A percentile compares a stretch with the other conserved stretches of the same genome.
Evolutionary conservation across 2,329 filamentous ascomycete genomes (phyloP).

Genomic region (Aspergillus luchuensis): DNA sequence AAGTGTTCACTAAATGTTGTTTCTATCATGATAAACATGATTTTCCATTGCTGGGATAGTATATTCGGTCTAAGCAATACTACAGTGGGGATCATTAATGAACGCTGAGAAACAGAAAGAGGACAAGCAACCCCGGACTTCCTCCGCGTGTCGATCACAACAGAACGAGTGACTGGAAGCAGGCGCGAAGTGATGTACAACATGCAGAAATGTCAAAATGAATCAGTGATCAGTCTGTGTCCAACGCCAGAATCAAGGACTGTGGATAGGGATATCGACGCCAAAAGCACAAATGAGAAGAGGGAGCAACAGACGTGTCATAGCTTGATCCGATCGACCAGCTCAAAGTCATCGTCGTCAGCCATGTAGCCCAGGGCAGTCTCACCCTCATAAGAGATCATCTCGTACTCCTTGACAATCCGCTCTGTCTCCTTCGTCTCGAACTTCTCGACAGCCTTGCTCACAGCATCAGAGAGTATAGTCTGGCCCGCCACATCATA

Average conservation of each 20-base stretch:
- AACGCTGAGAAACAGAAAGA: neutral
- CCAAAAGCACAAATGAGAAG: neutral
- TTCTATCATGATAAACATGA: neutral
- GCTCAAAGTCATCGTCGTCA: slow-evolving; percentile 47
- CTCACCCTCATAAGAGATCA: slow-evolving; percentile 46
- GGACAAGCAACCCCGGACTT: too few species aligned
- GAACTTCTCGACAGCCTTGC: slow-evolving; percentile 60
- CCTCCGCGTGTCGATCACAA: neutral
- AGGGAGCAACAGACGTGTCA: neutral
- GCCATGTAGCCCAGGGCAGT: slow-evolving; percentile 32
- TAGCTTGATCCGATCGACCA: slow-evolving; percentile 39
- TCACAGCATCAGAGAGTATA: slow-evolving; percentile 59
- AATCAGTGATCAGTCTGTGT: neutral
- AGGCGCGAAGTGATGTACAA: slow-evolving; percentile 7
- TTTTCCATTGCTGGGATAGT: neutral
- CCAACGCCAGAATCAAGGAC: slow-evolving; percentile 14
- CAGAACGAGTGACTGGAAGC: slow-evolving; percentile 5
- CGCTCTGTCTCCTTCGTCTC: slow-evolving; percentile 63
- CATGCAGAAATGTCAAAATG: neutral
- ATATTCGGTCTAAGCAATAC: neutral
- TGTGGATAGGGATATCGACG: neutral
- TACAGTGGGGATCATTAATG: neutral
- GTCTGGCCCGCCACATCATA: slow-evolving; percentile 60
- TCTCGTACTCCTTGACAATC: slow-evolving; percentile 63
- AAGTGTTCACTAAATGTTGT: too few species aligned